Percentiles rank a stretch among this genome's conserved stretches.
phyloP scores from a whole-genome alignment of 2,329 filamentous ascomycete species.

The Alternaria ventricosa region DNA sequence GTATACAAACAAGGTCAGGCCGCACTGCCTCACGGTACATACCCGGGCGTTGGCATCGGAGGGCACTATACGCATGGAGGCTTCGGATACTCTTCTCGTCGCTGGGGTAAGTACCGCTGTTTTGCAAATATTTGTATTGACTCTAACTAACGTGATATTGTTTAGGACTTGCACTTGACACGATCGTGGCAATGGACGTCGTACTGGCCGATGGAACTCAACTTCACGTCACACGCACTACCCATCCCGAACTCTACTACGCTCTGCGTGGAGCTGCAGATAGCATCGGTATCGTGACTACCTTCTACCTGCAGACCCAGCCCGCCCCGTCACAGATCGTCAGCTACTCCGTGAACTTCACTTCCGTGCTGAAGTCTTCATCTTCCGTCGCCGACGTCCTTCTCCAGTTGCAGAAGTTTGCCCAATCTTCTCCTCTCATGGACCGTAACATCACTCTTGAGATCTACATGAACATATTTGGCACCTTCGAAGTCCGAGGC shows the following conservation, averaged over 20 bases:
- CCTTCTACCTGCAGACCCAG: slow-evolving; percentile 34
- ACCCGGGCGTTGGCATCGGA: slow-evolving; percentile 48
- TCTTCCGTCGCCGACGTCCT: background rate
- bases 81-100: slow-evolving; percentile 30
- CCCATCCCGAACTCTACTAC: background rate
- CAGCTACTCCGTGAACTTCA: slow-evolving; percentile 1
- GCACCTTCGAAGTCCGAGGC: slow-evolving; percentile 3
- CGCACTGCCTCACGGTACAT: slow-evolving; percentile 58
- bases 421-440: background rate
- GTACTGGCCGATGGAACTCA: background rate
- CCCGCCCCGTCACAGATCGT: slow-evolving; percentile 15
- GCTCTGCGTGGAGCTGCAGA: slow-evolving; percentile 3
- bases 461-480: slow-evolving; percentile 1
- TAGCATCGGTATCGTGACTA: slow-evolving; percentile 31
- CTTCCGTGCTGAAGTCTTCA: background rate
- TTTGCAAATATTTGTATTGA: background rate
- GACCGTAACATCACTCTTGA: slow-evolving; percentile 6
- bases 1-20: slow-evolving; percentile 32
- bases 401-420: slow-evolving; percentile 4
- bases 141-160: background rate
- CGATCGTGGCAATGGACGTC: slow-evolving; percentile 4
- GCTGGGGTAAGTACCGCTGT: slow-evolving; percentile 21
- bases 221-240: background rate
- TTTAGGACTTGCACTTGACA: slow-evolving; percentile 3
- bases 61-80: slow-evolving; percentile 36